Base-by-base conservation (phyloP, 2,329 filamentous ascomycete species). In the Talaromyces sp. region DNA sequence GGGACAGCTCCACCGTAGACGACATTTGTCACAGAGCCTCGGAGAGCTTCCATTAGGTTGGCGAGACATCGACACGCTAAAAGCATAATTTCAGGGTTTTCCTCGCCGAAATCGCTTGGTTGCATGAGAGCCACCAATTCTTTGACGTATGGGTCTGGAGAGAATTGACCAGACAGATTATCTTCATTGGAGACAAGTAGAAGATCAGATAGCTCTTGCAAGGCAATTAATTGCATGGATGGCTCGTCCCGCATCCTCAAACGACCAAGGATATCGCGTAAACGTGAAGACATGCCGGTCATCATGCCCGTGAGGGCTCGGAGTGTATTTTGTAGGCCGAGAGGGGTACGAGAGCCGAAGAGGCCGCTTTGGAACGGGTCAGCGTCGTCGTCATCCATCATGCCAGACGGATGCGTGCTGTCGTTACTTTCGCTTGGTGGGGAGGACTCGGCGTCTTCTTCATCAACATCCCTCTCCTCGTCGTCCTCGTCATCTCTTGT, bases 1-100 rank as follows among this genome's bases (percentile, higher is more conserved):
- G 95, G 93, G 5, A 99, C 95, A 35, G 95, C 95, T 55, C 92
- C 91, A n/a, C 93, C 93, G 72, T 98, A 98, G 4, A 98, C 95
- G 14, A 99, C 92, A 72, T 96, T 97, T 13, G 92, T 90, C 55
- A 95, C 95, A 60, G 93, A 93, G 35, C 91, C 88, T 21, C 95
- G 93, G 31, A 99, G 80, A 27, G 93, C 96, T 74, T 99, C 95
- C 95, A 99, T 99, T 59, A 99, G 77, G 73, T 99, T 98, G 62
- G 95, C 95, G 68, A 99, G 84, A 75, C 91, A 98, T 62, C 96
- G 89, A 72, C 95, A 99, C 21, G 95, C 93, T 62, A 98, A 82
- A 13, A 99, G 86, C 93, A 98, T 98, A 63, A 98, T 91, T 74
- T 99, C 95, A 0, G 93, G 90, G 67, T 96, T 97, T 72, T 96